Conservation (phyloP, 805 yeast species). For the Candida tibetensis region DNA sequence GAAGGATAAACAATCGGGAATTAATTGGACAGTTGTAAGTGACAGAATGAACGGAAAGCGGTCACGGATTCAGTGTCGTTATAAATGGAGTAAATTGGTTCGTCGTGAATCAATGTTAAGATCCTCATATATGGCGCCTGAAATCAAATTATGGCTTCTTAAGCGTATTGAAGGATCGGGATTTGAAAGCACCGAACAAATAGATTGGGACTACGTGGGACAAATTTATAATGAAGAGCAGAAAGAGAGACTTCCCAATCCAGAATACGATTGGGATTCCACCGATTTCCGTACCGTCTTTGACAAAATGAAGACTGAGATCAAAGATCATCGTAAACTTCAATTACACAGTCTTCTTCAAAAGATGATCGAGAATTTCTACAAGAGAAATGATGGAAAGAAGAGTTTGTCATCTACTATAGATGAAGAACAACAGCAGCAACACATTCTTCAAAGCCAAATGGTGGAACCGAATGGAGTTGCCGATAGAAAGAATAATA, state of each 20-base stretch:
- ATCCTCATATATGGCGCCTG: slow-evolving; percentile 29
- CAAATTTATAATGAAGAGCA: slow-evolving; percentile 27
- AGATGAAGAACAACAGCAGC: neutral
- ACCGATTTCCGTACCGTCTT: slow-evolving; percentile 60
- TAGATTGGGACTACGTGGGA: slow-evolving; percentile 37
- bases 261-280: slow-evolving; percentile 48
- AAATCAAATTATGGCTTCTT: slow-evolving; percentile 39
- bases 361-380: slow-evolving; percentile 2
- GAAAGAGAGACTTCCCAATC: slow-evolving; percentile 13
- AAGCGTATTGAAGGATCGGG: slow-evolving; percentile 25
- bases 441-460: neutral
- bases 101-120: slow-evolving; percentile 49
- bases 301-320: slow-evolving; percentile 53
- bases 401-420: neutral
- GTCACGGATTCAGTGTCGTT: slow-evolving; percentile 90
- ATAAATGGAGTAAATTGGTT: slow-evolving; percentile 86
- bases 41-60: slow-evolving; percentile 87
- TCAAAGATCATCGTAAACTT: slow-evolving; percentile 39
- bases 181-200: slow-evolving; percentile 22
- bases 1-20: slow-evolving; percentile 34
- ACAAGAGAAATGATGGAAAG: slow-evolving; percentile 1
- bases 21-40: slow-evolving; percentile 90
- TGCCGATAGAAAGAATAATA: neutral
- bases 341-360: slow-evolving; percentile 3
- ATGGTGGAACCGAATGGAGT: neutral